phyloP scores from a whole-genome alignment of 164 flowering plant species.

The Magnolia sinica region DNA sequence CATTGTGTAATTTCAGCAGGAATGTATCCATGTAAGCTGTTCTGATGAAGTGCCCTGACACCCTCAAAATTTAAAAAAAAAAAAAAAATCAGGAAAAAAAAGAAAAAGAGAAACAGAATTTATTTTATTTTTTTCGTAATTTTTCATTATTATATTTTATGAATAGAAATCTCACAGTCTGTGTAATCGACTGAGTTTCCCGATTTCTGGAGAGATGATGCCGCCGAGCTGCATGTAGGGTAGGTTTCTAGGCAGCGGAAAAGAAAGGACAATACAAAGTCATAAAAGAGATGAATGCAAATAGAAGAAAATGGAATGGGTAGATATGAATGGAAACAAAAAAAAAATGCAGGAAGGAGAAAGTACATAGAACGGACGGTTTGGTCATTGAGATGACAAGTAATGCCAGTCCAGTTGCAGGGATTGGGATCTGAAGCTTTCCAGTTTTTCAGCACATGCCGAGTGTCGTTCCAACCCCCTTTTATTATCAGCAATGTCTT shows the following conservation, averaged over 20 bases:
- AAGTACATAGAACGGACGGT: slow-evolving; percentile 74
- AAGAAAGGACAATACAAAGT: background rate
- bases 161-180: slow-evolving; percentile 63
- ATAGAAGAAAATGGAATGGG: background rate
- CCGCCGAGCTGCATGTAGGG: slow-evolving; percentile 89
- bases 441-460: slow-evolving; percentile 64
- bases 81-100: background rate
- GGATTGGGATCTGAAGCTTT: slow-evolving; percentile 60
- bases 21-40: slow-evolving; percentile 77
- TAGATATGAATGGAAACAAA: background rate
- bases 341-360: background rate
- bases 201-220: slow-evolving; percentile 76
- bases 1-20: slow-evolving; percentile 81
- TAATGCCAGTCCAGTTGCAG: slow-evolving; percentile 82
- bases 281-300: slow-evolving; percentile 1
- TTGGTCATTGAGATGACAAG: slow-evolving; percentile 57
- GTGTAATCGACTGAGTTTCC: slow-evolving; percentile 71
- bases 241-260: slow-evolving; percentile 50
- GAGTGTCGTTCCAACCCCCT: slow-evolving; percentile 61
- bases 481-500: slow-evolving; percentile 69
- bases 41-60: slow-evolving; percentile 86
- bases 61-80: background rate
- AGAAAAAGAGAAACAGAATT: background rate
- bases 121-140: background rate
- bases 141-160: background rate